Percentiles rank a stretch among this genome's conserved stretches.
phyloP scores from a whole-genome alignment of 2,329 filamentous ascomycete genomes.

The Clarireedia homoeocarpa region DNA sequence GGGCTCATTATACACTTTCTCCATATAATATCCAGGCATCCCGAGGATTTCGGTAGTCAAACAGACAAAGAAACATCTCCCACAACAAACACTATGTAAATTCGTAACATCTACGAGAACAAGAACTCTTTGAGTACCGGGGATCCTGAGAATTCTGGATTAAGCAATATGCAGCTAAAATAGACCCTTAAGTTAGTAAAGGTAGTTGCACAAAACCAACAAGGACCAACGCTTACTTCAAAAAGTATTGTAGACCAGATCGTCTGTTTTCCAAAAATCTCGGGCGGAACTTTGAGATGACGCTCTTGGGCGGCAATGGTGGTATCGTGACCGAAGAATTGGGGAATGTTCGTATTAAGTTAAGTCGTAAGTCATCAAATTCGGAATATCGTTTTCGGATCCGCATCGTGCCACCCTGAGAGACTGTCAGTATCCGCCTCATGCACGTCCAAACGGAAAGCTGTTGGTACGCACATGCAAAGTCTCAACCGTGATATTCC shows the following conservation, averaged over 20 bases:
- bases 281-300: slow-evolving; percentile 78
- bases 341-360: slow-evolving; percentile 74
- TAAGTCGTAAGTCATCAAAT: slow-evolving; percentile 73
- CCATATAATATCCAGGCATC: background rate
- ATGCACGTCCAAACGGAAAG: background rate
- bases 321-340: slow-evolving; percentile 79
- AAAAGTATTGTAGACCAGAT: slow-evolving; percentile 79
- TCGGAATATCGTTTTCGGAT: slow-evolving; percentile 79
- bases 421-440: slow-evolving; percentile 2
- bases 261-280: slow-evolving; percentile 80
- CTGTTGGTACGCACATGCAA: slow-evolving; percentile 54
- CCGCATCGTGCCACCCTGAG: slow-evolving; percentile 51
- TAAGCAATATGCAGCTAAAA: slow-evolving; percentile 75
- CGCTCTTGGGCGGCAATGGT: slow-evolving; percentile 81
- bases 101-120: slow-evolving; percentile 19
- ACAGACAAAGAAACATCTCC: background rate
- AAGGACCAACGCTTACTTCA: slow-evolving; percentile 58
- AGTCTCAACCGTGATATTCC: slow-evolving; percentile 84
- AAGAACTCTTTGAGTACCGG: slow-evolving; percentile 87
- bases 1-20: too few species aligned
- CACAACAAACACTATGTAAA: background rate
- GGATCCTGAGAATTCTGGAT: slow-evolving; percentile 90
- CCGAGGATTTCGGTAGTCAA: background rate
- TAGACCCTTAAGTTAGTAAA: slow-evolving; percentile 8
- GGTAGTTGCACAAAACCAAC: background rate